A percentile compares a stretch with the other conserved stretches of the same genome.
phyloP scores from a whole-genome alignment of 768 basidiomycete species.

The Boletus bicolor region DNA sequence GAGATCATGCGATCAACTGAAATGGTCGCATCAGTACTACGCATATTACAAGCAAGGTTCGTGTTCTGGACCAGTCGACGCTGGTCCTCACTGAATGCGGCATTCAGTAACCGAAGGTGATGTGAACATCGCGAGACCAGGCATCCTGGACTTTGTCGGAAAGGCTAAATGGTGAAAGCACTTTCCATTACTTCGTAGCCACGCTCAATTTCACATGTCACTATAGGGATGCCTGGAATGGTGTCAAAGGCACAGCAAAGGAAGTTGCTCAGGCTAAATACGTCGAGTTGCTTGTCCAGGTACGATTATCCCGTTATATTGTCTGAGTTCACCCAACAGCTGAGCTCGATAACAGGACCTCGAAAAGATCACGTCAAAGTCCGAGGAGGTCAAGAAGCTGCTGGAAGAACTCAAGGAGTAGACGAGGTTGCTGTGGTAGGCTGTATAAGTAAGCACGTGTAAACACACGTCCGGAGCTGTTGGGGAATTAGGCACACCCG shows the following conservation, averaged over 20 bases:
- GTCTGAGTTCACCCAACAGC: background rate
- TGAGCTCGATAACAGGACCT: conserved; percentile 48
- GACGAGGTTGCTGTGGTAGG: background rate
- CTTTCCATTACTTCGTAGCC: background rate
- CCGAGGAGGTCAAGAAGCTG: conserved; percentile 50
- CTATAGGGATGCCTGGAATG: conserved; percentile 82
- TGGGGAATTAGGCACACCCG: background rate
- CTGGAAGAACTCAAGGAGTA: conserved; percentile 58
- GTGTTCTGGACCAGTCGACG: conserved; percentile 5
- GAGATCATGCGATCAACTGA: conserved; percentile 8
- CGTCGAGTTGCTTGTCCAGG: conserved; percentile 70
- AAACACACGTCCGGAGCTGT: background rate
- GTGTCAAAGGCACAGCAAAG: conserved; percentile 63
- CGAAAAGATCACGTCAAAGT: conserved; percentile 38
- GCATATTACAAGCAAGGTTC: conserved; percentile 89
- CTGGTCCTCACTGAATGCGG: background rate
- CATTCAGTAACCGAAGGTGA: conserved; percentile 71
- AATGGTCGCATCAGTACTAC: conserved; percentile 71
- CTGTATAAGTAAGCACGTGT: conserved; percentile 5
- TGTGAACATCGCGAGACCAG: conserved; percentile 59
- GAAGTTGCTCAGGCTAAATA: conserved; percentile 74
- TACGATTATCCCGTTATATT: conserved; percentile 30
- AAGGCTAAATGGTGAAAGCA: conserved; percentile 81
- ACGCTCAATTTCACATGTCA: background rate
- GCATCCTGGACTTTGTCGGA: conserved; percentile 80